phyloP scores from a whole-genome alignment of 75 land plant species.

The Gnetum montanum region DNA sequence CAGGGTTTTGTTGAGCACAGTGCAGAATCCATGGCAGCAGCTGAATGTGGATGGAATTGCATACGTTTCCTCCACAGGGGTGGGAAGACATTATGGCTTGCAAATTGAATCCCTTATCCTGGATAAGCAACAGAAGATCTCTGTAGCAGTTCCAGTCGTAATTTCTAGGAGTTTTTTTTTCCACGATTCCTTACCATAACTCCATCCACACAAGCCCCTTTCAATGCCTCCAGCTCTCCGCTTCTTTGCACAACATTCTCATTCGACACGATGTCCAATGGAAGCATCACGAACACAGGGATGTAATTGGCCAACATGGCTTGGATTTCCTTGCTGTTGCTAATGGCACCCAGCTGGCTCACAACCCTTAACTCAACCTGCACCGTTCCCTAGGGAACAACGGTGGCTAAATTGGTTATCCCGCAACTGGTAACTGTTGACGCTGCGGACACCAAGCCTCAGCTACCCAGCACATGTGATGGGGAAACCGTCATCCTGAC shows the following conservation, averaged over 20 bases:
- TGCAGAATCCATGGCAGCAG: slow-evolving; percentile 68
- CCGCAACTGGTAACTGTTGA: too few relatives aligned
- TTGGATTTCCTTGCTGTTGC: too few relatives aligned
- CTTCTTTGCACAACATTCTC: slow-evolving; percentile 27
- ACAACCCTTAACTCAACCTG: too few relatives aligned
- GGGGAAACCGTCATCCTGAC: too few relatives aligned
- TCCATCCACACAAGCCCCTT: slow-evolving; percentile 46
- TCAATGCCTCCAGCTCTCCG: slow-evolving; percentile 20
- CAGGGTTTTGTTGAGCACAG: slow-evolving; percentile 40
- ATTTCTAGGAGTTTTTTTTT: slow-evolving; percentile 37
- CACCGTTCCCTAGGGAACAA: too few relatives aligned
- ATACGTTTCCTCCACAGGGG: slow-evolving; percentile 69
- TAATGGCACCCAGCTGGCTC: too few relatives aligned
- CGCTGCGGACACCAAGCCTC: too few relatives aligned
- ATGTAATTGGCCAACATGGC: slow-evolving; percentile 55
- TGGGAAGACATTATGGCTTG: slow-evolving; percentile 85
- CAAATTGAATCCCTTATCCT: slow-evolving; percentile 36
- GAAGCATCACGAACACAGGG: slow-evolving; percentile 63
- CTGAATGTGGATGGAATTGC: slow-evolving; percentile 52
- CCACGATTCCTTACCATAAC: slow-evolving; percentile 76
- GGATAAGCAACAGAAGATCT: slow-evolving; percentile 33
- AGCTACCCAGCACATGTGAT: too few relatives aligned
- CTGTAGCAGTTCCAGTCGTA: slow-evolving; percentile 62
- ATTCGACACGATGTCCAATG: slow-evolving; percentile 33
- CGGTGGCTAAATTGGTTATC: too few relatives aligned